phyloP scores from a whole-genome alignment of 306 rosid genomes.

The Cucurbita maxima region DNA sequence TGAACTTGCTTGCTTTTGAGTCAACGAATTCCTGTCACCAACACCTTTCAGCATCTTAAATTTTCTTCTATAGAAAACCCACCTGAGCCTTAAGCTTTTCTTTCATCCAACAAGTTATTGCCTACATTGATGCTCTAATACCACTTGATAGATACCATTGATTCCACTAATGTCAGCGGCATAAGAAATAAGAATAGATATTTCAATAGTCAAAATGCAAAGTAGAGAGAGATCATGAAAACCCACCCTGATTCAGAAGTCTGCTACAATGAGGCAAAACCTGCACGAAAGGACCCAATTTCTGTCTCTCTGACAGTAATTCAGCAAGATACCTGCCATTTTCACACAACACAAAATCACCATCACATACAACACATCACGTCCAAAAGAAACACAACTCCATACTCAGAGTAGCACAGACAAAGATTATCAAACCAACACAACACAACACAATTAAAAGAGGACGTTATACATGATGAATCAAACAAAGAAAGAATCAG shows the following conservation, averaged over 20 bases:
- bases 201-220: background rate
- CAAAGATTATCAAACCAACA: background rate
- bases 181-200: background rate
- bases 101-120: background rate
- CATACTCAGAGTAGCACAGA: background rate
- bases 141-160: background rate
- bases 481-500: background rate
- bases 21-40: background rate
- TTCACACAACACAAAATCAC: background rate
- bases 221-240: background rate
- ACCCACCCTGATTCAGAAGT: constrained; percentile 62
- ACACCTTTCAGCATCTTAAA: background rate
- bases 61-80: background rate
- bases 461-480: background rate
- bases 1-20: background rate
- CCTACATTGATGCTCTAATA: background rate
- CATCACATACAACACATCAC: background rate
- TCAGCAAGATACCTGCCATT: constrained; percentile 60
- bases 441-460: background rate
- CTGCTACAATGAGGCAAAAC: constrained; percentile 59
- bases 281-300: constrained; percentile 71
- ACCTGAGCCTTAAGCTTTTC: background rate
- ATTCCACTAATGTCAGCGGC: background rate
- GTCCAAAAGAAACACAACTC: background rate
- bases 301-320: constrained; percentile 64